phyloP scores from a whole-genome alignment of 2,329 filamentous ascomycete genomes.

The Plectosphaerella cucumerina region DNA sequence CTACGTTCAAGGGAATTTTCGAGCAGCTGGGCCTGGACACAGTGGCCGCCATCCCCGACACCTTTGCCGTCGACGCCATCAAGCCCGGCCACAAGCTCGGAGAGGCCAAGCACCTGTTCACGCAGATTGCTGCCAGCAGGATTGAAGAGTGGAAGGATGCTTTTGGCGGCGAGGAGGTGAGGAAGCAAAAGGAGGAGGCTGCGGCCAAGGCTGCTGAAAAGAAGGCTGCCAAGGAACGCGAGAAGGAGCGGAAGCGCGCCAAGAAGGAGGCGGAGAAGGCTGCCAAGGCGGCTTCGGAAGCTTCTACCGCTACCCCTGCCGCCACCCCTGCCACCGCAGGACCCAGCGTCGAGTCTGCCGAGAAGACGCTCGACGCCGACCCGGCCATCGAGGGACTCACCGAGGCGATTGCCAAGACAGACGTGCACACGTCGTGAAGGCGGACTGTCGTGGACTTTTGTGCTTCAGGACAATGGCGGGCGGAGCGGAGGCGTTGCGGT shows the following conservation, averaged over 20 bases:
- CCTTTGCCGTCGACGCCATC: constrained; percentile 59
- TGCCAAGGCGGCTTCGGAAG: constrained; percentile 13
- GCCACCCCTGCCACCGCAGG: neutral
- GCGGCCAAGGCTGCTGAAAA: constrained; percentile 46
- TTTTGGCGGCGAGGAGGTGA: constrained; percentile 63
- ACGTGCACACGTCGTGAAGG: constrained; percentile 17
- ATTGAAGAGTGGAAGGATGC: constrained; percentile 76
- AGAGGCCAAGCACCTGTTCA: constrained; percentile 74
- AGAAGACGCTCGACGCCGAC: constrained; percentile 18
- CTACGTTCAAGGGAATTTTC: constrained; percentile 71
- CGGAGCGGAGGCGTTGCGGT: neutral
- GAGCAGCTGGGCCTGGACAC: constrained; percentile 64
- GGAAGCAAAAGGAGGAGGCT: constrained; percentile 63
- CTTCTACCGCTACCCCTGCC: constrained; percentile 6
- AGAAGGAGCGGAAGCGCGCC: constrained; percentile 44
- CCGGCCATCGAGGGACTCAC: constrained; percentile 18
- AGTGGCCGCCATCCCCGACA: constrained; percentile 57
- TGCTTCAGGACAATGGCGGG: neutral
- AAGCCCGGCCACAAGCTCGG: constrained; percentile 76
- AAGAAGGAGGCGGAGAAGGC: constrained; percentile 29
- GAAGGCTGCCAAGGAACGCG: constrained; percentile 44
- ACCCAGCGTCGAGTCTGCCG: constrained; percentile 16
- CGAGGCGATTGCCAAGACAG: constrained; percentile 18
- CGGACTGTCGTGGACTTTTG: neutral
- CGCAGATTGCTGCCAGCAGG: constrained; percentile 77